Evolutionary conservation across 768 basidiomycete genomes (phyloP), one percentile per base, ranked within the genome.

Genomic region (Suillus lakei): DNA sequence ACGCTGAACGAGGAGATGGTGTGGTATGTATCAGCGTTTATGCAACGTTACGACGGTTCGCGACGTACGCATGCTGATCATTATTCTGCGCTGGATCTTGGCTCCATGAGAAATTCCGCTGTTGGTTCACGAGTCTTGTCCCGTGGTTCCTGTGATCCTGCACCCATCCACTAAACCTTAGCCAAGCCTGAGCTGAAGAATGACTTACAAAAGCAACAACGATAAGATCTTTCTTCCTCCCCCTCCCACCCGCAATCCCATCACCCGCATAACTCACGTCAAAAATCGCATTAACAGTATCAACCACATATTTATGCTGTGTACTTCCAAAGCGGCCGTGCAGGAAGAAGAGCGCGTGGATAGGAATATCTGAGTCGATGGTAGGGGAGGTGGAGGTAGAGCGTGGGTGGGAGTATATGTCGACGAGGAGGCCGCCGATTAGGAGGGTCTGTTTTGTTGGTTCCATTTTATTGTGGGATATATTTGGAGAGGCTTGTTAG

Each of bases 91-190:
- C 55, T 7, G 69, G 75, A 12, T 76, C 68, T 44, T 63, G 55
- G 61, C 68, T 51, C 75, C 75, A 76, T 18, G 44, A 69, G 36
- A 74, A 30, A 64, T 76, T 76, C 38, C 73, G 70, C 18, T 59
- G 16, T 8, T 67, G 56, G 15, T 76, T 71, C 23, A 76, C 16
- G 13, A 76, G 69, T 55, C 75, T 73, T 26, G 41, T 64, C 56
- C 75, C 75, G 15, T 76, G 75, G 50, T 78, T 78, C 21, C 76
- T 76, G 51, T 77, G 75, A 36, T 76, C 75, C 76, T n/a, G n/a
- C n/a, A n/a, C n/a, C n/a, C n/a, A n/a, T n/a, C n/a, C n/a, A n/a
- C n/a, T n/a, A n/a, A n/a, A n/a, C n/a, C n/a, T n/a, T n/a, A n/a
- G n/a, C n/a, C n/a, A n/a, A n/a, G n/a, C n/a, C n/a, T n/a, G n/a